phyloP scores from a whole-genome alignment of 768 basidiomycete genomes.

The Leccinum subgranulosum region DNA sequence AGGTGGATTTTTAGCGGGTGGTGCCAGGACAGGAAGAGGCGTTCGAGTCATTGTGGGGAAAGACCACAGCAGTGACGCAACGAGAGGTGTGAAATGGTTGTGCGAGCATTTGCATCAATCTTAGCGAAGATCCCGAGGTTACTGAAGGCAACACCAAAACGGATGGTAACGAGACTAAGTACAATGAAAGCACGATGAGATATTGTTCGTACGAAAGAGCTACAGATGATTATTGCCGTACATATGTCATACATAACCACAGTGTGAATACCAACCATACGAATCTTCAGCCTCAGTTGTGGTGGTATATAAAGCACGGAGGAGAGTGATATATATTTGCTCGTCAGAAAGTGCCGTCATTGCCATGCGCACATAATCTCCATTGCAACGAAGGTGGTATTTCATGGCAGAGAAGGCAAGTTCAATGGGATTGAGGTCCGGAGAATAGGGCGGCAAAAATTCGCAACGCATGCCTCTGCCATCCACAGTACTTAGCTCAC shows the following conservation, averaged over 20 bases:
- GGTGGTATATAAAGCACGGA: not conserved
- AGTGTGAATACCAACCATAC: not conserved
- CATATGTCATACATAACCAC: not conserved
- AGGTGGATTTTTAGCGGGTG: slow-evolving; percentile 58
- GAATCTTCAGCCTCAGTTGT: not conserved
- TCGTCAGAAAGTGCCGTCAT: not conserved
- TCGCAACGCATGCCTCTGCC: not conserved
- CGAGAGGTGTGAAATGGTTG: slow-evolving; percentile 32
- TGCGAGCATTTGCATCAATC: no score
- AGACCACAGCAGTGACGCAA: slow-evolving; percentile 56
- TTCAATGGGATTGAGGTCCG: not conserved
- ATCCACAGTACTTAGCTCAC: not conserved
- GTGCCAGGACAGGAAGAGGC: slow-evolving; percentile 55
- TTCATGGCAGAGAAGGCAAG: not conserved
- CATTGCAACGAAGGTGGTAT: not conserved
- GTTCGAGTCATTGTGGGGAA: slow-evolving; percentile 57
- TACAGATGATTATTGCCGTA: not conserved
- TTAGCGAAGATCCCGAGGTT: no score
- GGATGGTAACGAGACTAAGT: no score
- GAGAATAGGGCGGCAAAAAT: not conserved
- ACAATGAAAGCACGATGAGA: no score
- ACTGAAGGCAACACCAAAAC: no score
- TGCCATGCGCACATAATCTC: not conserved
- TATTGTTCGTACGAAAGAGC: not conserved
- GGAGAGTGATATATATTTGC: not conserved